Evolutionary conservation across 352 stramenopile species (phyloP), one percentile per base, ranked within the genome.

Genomic region (Phytophthora kernoviae): DNA sequence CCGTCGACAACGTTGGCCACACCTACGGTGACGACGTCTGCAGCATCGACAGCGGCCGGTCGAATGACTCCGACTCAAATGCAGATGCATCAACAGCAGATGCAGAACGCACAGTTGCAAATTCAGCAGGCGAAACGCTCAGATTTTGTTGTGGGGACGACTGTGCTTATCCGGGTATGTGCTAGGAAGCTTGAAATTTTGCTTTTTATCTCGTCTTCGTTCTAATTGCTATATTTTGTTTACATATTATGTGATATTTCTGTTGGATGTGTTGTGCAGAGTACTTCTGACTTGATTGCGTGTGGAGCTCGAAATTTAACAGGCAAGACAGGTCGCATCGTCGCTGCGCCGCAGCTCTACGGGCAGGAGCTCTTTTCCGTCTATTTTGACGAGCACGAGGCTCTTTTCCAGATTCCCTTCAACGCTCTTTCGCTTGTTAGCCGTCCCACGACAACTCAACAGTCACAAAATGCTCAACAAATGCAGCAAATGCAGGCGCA

Each of bases 331-430:
- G 84, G 84, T 20, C 75, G 79, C 14, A 90, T 93, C 41, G 84
- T 93, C 33, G 81, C 84, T 8, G 78, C 81, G 4, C 81, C 81
- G 15, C 84, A 91, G 58, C 68, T 93, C 24, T 93, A 91, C 43
- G 81, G 81, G 2, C 84, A 91, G 37, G 84, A 93, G 32, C 78
- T 93, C 30, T 93, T 81, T 54, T 93, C 84, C 6, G 81, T 93
- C 30, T 93, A 90, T 60, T 90, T 93, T 59, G 79, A 93, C 62
- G 81, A 93, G 52, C 84, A 90, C 54, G 79, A 93, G 61, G 79
- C 81, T 27, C 74, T 93, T 20, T 93, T 91, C 40, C 84, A 93
- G 60, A 81, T 93, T 32, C 84, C 84, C 18, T 91, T 93, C 55
- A 91, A 91, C 22, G 80, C 84, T 26, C 59, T 93, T 41, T 83